Evolutionary conservation across 2,329 filamentous ascomycete genomes (phyloP), one percentile per base, ranked within the genome.

Genomic region (Lasiodiplodia citricola): DNA sequence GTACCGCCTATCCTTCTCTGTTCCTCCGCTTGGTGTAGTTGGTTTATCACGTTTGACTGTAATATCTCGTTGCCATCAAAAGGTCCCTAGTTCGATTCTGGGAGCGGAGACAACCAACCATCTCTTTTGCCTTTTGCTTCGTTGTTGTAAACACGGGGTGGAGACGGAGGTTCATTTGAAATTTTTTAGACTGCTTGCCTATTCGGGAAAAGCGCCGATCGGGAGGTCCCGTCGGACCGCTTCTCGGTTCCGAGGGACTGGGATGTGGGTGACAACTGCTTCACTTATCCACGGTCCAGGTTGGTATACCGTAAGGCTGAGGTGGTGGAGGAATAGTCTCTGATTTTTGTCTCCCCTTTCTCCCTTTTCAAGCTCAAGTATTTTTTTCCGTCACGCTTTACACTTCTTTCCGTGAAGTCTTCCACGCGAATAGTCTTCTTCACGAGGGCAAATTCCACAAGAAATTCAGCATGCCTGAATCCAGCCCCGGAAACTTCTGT

Each of bases 381-480:
- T 2, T 2, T 16, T 16, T 7, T 4, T 13, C 21, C 2, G 1
- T 21, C 3, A 6, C 10, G 3, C 2, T n/a, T 10, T 57, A 18
- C 14, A 5, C 23, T 4, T 35, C 8, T 35, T 35, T 10, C 8
- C 31, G 31, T 10, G 8, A 31, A 31, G 31, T 35, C 31, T 35
- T 10, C 31, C 8, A 10, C 1, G 2, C 31, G 2, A 8, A 10
- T 10, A 1, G 8, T 10, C 8, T 11, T 57, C 23, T 23, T 44
- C 51, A 66, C 3, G 63, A 66, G 0, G 77, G 77, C 35, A 80
- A 44, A 60, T 79, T 80, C 79, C 79, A 80, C n/a, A 80, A 77
- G 41, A 80, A 80, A 70, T 79, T 78, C 52, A 80, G 69, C 1
- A 76, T 79, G 4, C 77, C 77, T 66, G 79, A 76, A 70, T 80